Conservation (phyloP, 768 basidiomycete species). For the Gyrodon lividus region DNA sequence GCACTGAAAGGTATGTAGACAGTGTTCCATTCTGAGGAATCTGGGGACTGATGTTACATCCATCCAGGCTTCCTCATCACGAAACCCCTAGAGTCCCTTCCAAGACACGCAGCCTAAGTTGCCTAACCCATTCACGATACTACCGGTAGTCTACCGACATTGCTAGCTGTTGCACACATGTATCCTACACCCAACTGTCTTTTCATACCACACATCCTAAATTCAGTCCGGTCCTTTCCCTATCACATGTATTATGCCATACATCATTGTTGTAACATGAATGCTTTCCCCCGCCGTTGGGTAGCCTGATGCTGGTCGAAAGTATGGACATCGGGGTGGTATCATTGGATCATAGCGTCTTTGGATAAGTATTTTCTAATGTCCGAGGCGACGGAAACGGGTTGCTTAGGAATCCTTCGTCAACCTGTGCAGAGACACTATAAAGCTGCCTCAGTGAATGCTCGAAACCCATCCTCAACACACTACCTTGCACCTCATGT, state of each 20-base stretch:
- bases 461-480: too few species aligned
- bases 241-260: slow-evolving; percentile 6
- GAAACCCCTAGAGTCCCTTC: slow-evolving; percentile 56
- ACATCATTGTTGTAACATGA: background rate
- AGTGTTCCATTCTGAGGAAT: slow-evolving; percentile 1
- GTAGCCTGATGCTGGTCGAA: background rate
- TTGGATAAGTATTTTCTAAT: too few species aligned
- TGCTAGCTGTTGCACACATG: slow-evolving; percentile 1
- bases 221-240: slow-evolving; percentile 7
- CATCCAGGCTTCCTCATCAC: slow-evolving; percentile 53
- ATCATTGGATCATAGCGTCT: too few species aligned
- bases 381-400: too few species aligned
- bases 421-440: too few species aligned
- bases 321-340: background rate
- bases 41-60: background rate
- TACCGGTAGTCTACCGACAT: background rate
- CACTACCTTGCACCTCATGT: background rate
- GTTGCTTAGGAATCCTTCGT: too few species aligned
- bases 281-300: too few species aligned
- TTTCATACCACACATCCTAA: slow-evolving; percentile 5
- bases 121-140: background rate
- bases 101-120: slow-evolving; percentile 38
- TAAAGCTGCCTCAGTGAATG: too few species aligned
- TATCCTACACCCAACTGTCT: background rate
- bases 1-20: slow-evolving; percentile 52